Percentiles rank a stretch among this genome's conserved stretches.
Evolutionary conservation across 805 yeast genomes (phyloP).

Genomic region (Candida corydali): DNA sequence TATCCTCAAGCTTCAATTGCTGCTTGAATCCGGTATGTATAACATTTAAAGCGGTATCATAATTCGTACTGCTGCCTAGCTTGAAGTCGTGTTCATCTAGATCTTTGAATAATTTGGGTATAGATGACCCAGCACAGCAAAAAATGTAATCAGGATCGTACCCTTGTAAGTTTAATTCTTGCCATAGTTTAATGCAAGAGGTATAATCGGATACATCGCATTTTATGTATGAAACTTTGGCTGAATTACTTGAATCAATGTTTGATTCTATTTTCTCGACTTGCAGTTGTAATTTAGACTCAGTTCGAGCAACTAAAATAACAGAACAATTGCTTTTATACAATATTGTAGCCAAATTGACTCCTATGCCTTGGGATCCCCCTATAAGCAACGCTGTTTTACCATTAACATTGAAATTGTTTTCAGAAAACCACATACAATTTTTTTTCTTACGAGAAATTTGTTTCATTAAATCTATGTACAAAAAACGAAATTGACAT

Average conservation of each 20-base stretch:
- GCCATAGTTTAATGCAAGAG: conserved; percentile 44
- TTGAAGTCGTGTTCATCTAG: conserved; percentile 54
- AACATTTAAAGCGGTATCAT: conserved; percentile 66
- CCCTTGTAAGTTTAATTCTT: conserved; percentile 17
- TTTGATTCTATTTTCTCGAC: conserved; percentile 37
- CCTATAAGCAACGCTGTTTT: conserved; percentile 78
- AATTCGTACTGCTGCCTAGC: conserved; percentile 63
- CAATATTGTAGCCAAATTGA: conserved; percentile 62
- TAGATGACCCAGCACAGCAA: conserved; percentile 85
- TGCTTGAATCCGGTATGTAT: conserved; percentile 58
- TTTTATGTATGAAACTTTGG: conserved; percentile 38
- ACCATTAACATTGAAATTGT: conserved; percentile 34
- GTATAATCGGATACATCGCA: conserved; percentile 65
- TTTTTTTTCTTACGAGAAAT: background rate
- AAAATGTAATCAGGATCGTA: conserved; percentile 67
- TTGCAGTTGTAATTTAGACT: conserved; percentile 49
- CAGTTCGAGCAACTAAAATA: conserved; percentile 74
- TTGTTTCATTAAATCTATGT: conserved; percentile 3
- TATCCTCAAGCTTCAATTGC: conserved; percentile 1
- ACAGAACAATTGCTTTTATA: conserved; percentile 58
- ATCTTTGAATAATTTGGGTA: conserved; percentile 75
- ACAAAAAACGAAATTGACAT: conserved; percentile 2
- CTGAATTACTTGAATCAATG: conserved; percentile 16
- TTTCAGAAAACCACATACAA: conserved; percentile 20
- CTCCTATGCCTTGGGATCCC: conserved; percentile 92